Conservation (phyloP, 228 moss, liverwort and hornwort species). For the Sphagnum fallax region DNA sequence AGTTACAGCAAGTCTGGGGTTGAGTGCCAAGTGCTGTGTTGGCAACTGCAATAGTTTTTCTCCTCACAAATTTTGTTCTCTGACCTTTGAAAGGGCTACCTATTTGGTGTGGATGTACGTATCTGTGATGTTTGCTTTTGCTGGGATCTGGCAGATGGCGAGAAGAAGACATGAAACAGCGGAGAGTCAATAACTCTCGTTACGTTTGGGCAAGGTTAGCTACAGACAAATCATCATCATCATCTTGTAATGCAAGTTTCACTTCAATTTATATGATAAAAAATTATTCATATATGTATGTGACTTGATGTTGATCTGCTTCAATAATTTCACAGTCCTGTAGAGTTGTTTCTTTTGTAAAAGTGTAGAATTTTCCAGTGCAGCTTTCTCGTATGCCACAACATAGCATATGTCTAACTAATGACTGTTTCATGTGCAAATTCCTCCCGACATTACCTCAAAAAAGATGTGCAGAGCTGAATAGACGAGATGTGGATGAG, state of each 20-base stretch:
- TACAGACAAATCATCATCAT: background rate
- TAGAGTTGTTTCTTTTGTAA: too few species aligned
- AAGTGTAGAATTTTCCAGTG: too few species aligned
- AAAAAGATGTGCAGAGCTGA: constrained; percentile 49
- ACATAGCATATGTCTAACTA: background rate
- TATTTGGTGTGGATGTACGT: background rate
- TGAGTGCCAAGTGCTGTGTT: too few species aligned
- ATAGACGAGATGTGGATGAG: constrained; percentile 58
- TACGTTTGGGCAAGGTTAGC: constrained; percentile 52
- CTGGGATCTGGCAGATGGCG: constrained; percentile 30
- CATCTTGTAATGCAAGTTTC: too few species aligned
- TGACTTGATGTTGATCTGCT: too few species aligned
- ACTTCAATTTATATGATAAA: too few species aligned
- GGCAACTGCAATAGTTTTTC: background rate
- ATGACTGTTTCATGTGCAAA: background rate
- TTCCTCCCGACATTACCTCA: constrained; percentile 1
- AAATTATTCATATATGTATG: too few species aligned
- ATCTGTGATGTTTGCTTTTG: background rate
- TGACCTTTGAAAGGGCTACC: background rate
- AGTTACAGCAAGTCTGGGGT: too few species aligned
- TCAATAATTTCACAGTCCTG: too few species aligned
- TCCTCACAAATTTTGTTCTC: background rate
- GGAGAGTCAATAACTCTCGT: constrained; percentile 47
- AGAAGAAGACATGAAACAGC: constrained; percentile 40
- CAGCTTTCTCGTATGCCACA: too few species aligned